phyloP scores from a whole-genome alignment of 208 protist genomes.

The Vickermania ingenoplastis region DNA sequence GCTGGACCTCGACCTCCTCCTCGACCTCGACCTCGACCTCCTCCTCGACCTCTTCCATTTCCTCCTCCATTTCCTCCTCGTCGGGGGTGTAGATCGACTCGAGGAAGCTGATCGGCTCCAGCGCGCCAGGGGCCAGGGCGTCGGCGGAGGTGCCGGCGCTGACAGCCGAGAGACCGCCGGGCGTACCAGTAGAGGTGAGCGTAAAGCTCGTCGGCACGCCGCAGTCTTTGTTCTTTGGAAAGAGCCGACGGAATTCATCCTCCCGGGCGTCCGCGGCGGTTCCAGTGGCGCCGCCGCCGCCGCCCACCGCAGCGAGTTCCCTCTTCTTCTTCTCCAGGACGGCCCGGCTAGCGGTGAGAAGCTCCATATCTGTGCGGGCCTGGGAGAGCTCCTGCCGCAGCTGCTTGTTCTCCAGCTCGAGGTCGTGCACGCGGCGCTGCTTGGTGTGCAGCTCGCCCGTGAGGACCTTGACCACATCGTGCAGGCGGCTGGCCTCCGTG shows the following conservation, averaged over 20 bases:
- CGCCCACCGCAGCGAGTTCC: not conserved
- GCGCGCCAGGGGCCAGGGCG: not conserved
- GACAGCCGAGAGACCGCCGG: not conserved
- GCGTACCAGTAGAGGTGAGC: not conserved
- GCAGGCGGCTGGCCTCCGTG: slow-evolving; percentile 14
- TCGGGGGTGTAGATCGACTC: slow-evolving; percentile 1
- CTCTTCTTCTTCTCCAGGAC: not conserved
- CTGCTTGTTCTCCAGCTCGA: slow-evolving; percentile 16
- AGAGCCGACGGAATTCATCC: not conserved
- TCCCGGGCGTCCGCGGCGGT: not conserved
- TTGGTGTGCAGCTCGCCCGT: slow-evolving; percentile 15
- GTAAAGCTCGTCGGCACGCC: not conserved
- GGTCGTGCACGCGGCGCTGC: slow-evolving; percentile 11
- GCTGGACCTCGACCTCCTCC: not conserved
- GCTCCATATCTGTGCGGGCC: not conserved
- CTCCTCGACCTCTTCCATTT: slow-evolving; percentile 8
- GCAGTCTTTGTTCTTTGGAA: not conserved
- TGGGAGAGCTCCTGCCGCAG: slow-evolving; percentile 7
- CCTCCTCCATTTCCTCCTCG: slow-evolving; percentile 9
- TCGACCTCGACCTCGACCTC: not conserved
- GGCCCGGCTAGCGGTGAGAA: not conserved
- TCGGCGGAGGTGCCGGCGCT: not conserved
- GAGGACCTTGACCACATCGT: slow-evolving; percentile 14
- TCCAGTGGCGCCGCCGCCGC: not conserved
- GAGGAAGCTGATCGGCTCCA: not conserved